A percentile compares a stretch with the other conserved stretches of the same genome.
phyloP scores from a whole-genome alignment of 441 rosid genomes.

The Erodium moschatum region DNA sequence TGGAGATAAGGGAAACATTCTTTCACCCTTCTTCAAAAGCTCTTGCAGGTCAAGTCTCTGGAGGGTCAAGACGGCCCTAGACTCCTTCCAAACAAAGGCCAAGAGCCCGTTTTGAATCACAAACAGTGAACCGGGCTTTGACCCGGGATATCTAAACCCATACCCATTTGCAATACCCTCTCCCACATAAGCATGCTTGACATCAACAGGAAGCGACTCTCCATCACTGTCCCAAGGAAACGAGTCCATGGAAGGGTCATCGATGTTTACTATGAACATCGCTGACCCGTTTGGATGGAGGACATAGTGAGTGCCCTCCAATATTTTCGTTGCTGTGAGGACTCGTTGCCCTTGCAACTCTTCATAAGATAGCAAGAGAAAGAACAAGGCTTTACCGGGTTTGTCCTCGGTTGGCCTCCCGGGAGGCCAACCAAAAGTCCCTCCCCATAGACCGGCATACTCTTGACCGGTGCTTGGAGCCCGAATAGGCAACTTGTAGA shows the following conservation, averaged over 20 bases:
- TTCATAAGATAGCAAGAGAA: constrained; percentile 66
- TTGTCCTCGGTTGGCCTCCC: constrained; percentile 59
- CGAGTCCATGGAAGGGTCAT: constrained; percentile 46
- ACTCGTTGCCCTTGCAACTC: constrained; percentile 40
- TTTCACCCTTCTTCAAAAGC: constrained; percentile 68
- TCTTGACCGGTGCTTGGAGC: constrained; percentile 45
- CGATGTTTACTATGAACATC: constrained; percentile 61
- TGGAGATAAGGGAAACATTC: constrained; percentile 56
- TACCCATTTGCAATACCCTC: constrained; percentile 77
- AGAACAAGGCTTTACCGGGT: constrained; percentile 65
- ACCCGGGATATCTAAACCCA: constrained; percentile 80
- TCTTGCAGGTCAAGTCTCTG: constrained; percentile 64
- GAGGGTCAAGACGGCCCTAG: constrained; percentile 58
- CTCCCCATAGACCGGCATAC: constrained; percentile 81
- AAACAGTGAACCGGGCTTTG: constrained; percentile 72
- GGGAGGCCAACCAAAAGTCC: constrained; percentile 83
- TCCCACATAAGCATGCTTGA: constrained; percentile 44
- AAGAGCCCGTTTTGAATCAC: constrained; percentile 52
- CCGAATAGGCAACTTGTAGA: constrained; percentile 57
- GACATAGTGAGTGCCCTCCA: constrained; percentile 75
- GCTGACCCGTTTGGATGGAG: constrained; percentile 82
- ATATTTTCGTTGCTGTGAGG: constrained; percentile 74
- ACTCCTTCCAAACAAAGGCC: constrained; percentile 78
- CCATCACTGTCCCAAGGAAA: constrained; percentile 64
- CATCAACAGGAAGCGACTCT: constrained; percentile 35